A percentile compares a stretch with the other conserved stretches of the same genome.
Evolutionary conservation across 345 rosid species (phyloP).

Genomic region (Leavenworthia alabamica): DNA sequence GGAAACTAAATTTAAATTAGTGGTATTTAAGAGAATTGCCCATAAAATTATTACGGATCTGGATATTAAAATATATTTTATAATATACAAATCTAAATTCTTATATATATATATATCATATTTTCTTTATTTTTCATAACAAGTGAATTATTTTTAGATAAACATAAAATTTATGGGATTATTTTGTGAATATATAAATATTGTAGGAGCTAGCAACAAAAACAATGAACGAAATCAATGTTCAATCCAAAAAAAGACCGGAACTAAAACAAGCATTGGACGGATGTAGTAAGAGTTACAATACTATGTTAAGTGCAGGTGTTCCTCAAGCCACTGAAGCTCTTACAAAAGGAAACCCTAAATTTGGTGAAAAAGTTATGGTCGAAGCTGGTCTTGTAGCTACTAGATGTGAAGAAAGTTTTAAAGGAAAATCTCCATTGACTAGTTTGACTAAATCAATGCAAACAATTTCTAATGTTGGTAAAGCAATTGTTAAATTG

Average conservation of each 20-base stretch:
- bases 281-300: conserved; percentile 37
- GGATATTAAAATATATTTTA: too few relatives aligned
- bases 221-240: conserved; percentile 14
- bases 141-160: too few relatives aligned
- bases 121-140: too few relatives aligned
- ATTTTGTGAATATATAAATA: neutral
- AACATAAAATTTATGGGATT: neutral
- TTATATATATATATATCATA: too few relatives aligned
- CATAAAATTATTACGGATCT: too few relatives aligned
- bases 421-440: conserved; percentile 33
- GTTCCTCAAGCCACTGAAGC: conserved; percentile 45
- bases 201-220: conserved; percentile 11
- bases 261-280: conserved; percentile 30
- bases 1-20: too few relatives aligned
- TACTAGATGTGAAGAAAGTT: conserved; percentile 29
- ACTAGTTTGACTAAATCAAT: conserved; percentile 32
- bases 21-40: too few relatives aligned
- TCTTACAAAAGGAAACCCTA: conserved; percentile 32
- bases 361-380: conserved; percentile 36
- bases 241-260: conserved; percentile 27
- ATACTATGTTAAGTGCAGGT: conserved; percentile 36
- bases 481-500: conserved; percentile 36
- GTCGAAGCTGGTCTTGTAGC: conserved; percentile 39
- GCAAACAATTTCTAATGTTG: conserved; percentile 32
- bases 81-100: too few relatives aligned